Evolutionary conservation across 768 basidiomycete genomes (phyloP).

Genomic region (Suillus plorans): DNA sequence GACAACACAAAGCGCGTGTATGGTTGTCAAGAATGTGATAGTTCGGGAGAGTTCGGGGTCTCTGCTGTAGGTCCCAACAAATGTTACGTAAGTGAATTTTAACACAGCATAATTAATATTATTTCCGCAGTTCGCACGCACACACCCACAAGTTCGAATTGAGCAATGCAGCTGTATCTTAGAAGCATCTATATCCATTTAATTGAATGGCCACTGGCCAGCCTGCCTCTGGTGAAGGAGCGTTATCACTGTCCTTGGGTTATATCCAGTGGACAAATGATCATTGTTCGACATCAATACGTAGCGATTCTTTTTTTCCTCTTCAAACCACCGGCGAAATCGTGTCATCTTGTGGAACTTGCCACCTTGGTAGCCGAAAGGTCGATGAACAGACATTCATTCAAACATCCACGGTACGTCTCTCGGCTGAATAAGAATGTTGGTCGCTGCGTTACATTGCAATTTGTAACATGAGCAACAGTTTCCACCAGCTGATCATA

Average conservation of each 20-base stretch:
- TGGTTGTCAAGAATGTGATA: neutral
- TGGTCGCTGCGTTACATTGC: neutral
- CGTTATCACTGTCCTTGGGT: no score
- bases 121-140: neutral
- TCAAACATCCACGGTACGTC: neutral
- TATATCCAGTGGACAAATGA: neutral
- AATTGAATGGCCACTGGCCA: neutral
- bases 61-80: neutral
- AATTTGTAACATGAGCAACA: neutral
- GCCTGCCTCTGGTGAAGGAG: no score
- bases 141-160: neutral
- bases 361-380: neutral
- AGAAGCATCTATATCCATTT: neutral
- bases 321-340: neutral
- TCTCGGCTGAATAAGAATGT: neutral
- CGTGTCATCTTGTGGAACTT: no score
- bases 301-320: neutral
- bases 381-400: neutral
- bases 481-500: neutral
- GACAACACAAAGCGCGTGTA: neutral
- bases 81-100: neutral
- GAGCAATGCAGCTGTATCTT: neutral
- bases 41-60: conserved; percentile 2
- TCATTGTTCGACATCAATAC: neutral
- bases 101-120: neutral